A percentile compares a stretch with the other conserved stretches of the same genome.
Conservation (phyloP, 495 filamentous ascomycete genomes). For the Aspergillus diversus region DNA sequence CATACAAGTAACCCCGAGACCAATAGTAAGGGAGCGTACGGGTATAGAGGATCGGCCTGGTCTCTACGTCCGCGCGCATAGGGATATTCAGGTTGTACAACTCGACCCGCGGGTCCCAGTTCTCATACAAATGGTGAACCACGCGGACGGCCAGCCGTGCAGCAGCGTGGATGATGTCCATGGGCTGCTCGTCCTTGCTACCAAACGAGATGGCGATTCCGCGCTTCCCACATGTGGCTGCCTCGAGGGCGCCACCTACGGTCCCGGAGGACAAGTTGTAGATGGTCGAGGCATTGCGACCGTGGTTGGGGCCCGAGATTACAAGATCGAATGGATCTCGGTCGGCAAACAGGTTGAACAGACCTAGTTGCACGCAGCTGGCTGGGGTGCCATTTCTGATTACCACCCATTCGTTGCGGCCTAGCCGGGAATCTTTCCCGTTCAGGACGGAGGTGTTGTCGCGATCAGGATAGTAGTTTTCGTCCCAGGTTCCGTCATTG, state of each 20-base stretch:
- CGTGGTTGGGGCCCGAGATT: constrained; percentile 91
- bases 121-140: constrained; percentile 68
- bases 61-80: constrained; percentile 61
- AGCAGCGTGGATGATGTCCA: constrained; percentile 69
- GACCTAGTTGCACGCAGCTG: constrained; percentile 84
- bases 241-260: constrained; percentile 89
- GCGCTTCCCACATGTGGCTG: constrained; percentile 74
- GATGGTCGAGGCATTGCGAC: constrained; percentile 88
- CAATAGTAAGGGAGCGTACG: constrained; percentile 85
- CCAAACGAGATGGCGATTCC: constrained; percentile 86
- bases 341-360: constrained; percentile 83
- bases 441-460: not conserved
- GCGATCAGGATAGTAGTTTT: constrained; percentile 48
- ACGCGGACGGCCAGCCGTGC: constrained; percentile 68
- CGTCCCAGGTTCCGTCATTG: constrained; percentile 54
- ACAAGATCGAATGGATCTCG: constrained; percentile 80
- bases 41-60: constrained; percentile 71
- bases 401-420: constrained; percentile 70
- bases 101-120: constrained; percentile 80
- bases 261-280: constrained; percentile 89
- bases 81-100: constrained; percentile 90
- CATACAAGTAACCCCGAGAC: constrained; percentile 77
- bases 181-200: constrained; percentile 72
- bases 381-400: constrained; percentile 83
- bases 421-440: not conserved